Evolutionary conservation across 768 basidiomycete species (phyloP), one percentile per base, ranked within the genome.

Genomic region (Termitomyces sp.): DNA sequence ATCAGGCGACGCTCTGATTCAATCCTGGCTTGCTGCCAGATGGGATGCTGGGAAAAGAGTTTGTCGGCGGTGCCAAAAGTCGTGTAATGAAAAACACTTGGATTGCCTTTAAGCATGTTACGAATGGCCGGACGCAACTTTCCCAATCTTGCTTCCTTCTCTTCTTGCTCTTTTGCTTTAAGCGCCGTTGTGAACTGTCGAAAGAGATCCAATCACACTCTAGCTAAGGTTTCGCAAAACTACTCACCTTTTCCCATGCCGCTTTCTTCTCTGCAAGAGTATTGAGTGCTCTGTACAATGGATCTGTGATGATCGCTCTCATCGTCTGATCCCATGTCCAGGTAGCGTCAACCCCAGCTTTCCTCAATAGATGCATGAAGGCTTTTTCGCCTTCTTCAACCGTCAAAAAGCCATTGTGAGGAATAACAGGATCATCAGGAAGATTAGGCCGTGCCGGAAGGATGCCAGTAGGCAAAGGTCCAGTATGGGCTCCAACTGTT

Each of bases 311-410:
- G 72, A 97, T 94, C 65, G 92, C 90, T 68, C 95, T 84, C 92
- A 98, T 97, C 53, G 94, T 94, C 75, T 92, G 87, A 71, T 99
- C 97, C 97, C 97, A 99, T 36, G 93, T 93, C 91, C 92, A 98
- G 62, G 81, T 87, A 46, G 89, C 86, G 71, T 93, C 92, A 44
- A 98, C 90, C 33, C 92, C 92, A 47, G 91, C 88, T 73, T 92
- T 93, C 64, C 88, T 82, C 64, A 99, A 73, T 56, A 99, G 76
- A 74, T 91, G 91, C 66, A 86, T 84, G 71, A 99, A 99, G 13
- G 95, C 97, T 67, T 91, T 90, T 71, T 97, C 94, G 22, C 93
- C 94, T 65, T 97, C 93, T 65, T 92, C 91, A 11, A 85, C 71
- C 5, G 91, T 96, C 46, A 80, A 63, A 65, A 95, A 98, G 4